Evolutionary conservation across 495 filamentous ascomycete species (phyloP).

Genomic region (Tirmania nivea): DNA sequence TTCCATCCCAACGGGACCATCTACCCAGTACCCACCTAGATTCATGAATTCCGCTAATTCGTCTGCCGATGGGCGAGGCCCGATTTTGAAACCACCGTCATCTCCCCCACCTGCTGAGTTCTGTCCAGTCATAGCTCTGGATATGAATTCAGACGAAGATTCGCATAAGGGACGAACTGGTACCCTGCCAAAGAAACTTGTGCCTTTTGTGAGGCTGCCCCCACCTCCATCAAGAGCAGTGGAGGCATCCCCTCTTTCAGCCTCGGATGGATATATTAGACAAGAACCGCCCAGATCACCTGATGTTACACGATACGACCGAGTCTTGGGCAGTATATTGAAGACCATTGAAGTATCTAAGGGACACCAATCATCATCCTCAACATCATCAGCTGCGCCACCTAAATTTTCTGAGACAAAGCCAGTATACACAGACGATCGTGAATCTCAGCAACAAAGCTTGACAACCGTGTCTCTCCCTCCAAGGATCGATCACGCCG

Average conservation of each 20-base stretch:
- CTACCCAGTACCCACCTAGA: slow-evolving; percentile 10
- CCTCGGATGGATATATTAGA: too few species aligned
- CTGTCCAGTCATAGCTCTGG: slow-evolving; percentile 10
- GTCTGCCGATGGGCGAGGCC: too few species aligned
- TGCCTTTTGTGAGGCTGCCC: too few species aligned
- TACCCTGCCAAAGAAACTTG: slow-evolving; percentile 1
- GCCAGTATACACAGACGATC: slow-evolving; percentile 9
- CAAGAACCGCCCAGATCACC: background rate
- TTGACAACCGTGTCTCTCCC: slow-evolving; percentile 14
- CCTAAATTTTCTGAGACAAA: slow-evolving; percentile 11
- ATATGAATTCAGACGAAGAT: slow-evolving; percentile 8
- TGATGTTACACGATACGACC: background rate
- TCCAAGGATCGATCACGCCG: background rate
- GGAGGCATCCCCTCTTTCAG: too few species aligned
- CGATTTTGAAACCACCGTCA: too few species aligned
- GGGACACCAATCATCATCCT: too few species aligned
- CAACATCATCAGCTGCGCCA: too few species aligned
- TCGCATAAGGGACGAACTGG: background rate
- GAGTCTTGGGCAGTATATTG: background rate
- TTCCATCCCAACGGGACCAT: slow-evolving; percentile 7
- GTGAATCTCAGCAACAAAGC: slow-evolving; percentile 1
- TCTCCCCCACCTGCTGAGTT: slow-evolving; percentile 3
- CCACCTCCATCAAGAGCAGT: too few species aligned
- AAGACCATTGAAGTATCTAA: background rate
- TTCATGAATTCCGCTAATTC: slow-evolving; percentile 4